These are phyloP conservation scores for Paspalum notatum DNA, from an alignment of 176 grass and related monocot species.

Conservation along the genomic window DNA sequence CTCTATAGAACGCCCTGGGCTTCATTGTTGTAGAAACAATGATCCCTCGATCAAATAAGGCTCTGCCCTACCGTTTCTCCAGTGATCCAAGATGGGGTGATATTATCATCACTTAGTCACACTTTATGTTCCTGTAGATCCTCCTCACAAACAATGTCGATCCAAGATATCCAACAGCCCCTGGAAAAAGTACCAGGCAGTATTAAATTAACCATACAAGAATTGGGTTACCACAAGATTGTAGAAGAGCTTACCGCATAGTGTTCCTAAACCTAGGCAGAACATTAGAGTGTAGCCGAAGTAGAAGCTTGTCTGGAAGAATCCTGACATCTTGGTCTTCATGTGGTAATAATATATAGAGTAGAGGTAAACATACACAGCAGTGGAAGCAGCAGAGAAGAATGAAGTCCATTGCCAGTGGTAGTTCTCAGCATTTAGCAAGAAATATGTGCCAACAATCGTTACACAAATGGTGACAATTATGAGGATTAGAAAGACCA, in stretches of 20 bases:
- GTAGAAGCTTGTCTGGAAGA: constrained; percentile 97
- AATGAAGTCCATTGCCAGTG: constrained; percentile 99
- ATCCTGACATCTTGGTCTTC: constrained; percentile 99
- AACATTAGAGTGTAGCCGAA: constrained; percentile 99
- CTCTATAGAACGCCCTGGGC: constrained; percentile 10
- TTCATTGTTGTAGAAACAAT: constrained; percentile 25
- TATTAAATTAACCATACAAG: constrained; percentile 19
- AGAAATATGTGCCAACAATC: constrained; percentile 94
- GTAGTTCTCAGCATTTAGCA: constrained; percentile 96
- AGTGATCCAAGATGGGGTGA: background rate
- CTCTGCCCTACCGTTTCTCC: constrained; percentile 6
- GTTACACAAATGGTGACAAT: constrained; percentile 95
- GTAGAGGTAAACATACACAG: constrained; percentile 93
- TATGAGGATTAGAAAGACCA: constrained; percentile 91
- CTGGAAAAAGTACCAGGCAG: constrained; percentile 41
- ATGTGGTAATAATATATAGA: constrained; percentile 91
- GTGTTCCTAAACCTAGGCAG: constrained; percentile 92
- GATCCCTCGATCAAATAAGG: constrained; percentile 24
- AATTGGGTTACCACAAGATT: background rate
- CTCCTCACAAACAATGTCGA: constrained; percentile 74
- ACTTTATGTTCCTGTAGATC: constrained; percentile 89
- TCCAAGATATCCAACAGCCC: constrained; percentile 81
- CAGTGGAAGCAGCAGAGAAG: constrained; percentile 95
- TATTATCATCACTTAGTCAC: constrained; percentile 54
- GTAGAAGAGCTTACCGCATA: constrained; percentile 69